Percentiles rank a stretch among this genome's conserved stretches.
Evolutionary conservation across 2,329 filamentous ascomycete species (phyloP).

Genomic region (Sphaerostilbella broomeana): DNA sequence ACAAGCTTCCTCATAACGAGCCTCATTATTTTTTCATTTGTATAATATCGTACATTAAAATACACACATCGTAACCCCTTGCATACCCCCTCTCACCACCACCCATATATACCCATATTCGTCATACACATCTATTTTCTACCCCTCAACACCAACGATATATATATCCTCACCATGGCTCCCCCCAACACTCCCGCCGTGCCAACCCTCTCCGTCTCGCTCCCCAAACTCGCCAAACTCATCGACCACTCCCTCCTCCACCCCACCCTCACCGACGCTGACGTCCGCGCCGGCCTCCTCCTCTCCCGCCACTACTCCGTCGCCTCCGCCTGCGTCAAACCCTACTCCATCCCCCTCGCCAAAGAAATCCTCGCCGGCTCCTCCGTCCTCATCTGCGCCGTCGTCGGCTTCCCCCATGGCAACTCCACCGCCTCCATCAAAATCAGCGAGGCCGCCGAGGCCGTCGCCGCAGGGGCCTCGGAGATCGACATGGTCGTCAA

Average conservation of each 20-base stretch:
- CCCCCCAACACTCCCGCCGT: constrained; percentile 19
- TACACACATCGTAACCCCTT: too few relatives aligned
- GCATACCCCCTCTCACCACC: too few relatives aligned
- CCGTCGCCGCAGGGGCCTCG: constrained; percentile 39
- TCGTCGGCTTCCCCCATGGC: constrained; percentile 56
- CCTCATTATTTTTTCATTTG: too few relatives aligned
- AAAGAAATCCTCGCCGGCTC: constrained; percentile 39
- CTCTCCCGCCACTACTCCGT: constrained; percentile 42
- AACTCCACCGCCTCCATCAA: constrained; percentile 49
- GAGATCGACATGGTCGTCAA: constrained; percentile 59
- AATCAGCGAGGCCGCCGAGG: constrained; percentile 44
- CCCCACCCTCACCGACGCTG: constrained; percentile 53
- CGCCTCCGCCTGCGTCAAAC: constrained; percentile 53
- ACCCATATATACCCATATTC: too few relatives aligned
- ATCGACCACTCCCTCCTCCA: constrained; percentile 58
- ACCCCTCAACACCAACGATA: too few relatives aligned
- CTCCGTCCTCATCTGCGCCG: constrained; percentile 47
- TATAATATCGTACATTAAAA: too few relatives aligned
- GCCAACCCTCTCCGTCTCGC: constrained; percentile 33
- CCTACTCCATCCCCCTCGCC: constrained; percentile 46
- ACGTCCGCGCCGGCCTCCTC: constrained; percentile 43
- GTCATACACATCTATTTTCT: too few relatives aligned
- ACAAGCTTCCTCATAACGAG: too few relatives aligned
- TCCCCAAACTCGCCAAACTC: constrained; percentile 43
- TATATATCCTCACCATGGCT: constrained; percentile 1